Conservation (phyloP, 768 basidiomycete genomes). For the button mushroom (Agaricus bisporus) region DNA sequence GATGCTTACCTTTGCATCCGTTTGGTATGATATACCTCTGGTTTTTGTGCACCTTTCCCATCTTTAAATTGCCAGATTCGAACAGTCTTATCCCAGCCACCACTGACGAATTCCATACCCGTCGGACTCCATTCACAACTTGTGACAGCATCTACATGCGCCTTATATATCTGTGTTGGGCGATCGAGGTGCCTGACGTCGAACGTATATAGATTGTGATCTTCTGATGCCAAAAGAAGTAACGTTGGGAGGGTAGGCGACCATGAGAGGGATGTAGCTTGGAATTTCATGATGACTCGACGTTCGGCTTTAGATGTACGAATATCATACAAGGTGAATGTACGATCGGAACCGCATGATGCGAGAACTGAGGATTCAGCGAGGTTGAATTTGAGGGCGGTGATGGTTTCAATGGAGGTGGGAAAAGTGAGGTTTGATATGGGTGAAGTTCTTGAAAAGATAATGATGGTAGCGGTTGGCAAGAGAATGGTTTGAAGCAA, state of each 20-base stretch:
- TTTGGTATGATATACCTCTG: conserved; percentile 94
- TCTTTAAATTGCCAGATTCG: conserved; percentile 61
- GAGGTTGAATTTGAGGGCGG: conserved; percentile 85
- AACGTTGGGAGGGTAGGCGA: conserved; percentile 93
- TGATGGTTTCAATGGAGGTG: conserved; percentile 83
- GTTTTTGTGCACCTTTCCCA: conserved; percentile 28
- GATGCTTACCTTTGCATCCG: conserved; percentile 85
- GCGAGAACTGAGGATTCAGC: conserved; percentile 94
- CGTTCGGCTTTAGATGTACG: conserved; percentile 95
- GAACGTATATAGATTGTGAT: conserved; percentile 97
- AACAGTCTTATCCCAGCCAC: conserved; percentile 93
- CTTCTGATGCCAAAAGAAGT: conserved; percentile 93
- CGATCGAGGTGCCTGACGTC: conserved; percentile 80
- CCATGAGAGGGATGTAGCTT: conserved; percentile 87
- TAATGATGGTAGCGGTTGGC: background rate
- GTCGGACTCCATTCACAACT: conserved; percentile 97
- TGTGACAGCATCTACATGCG: conserved; percentile 95
- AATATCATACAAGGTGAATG: conserved; percentile 94
- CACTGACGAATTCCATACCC: conserved; percentile 91
- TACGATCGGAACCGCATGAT: conserved; percentile 89
- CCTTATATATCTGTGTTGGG: conserved; percentile 94
- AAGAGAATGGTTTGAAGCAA: background rate
- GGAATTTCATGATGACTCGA: conserved; percentile 90
- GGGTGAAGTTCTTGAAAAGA: conserved; percentile 58
- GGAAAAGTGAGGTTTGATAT: conserved; percentile 86